Base-by-base conservation (phyloP, 2,329 filamentous ascomycete genomes). In the Cladosporium sp. region DNA sequence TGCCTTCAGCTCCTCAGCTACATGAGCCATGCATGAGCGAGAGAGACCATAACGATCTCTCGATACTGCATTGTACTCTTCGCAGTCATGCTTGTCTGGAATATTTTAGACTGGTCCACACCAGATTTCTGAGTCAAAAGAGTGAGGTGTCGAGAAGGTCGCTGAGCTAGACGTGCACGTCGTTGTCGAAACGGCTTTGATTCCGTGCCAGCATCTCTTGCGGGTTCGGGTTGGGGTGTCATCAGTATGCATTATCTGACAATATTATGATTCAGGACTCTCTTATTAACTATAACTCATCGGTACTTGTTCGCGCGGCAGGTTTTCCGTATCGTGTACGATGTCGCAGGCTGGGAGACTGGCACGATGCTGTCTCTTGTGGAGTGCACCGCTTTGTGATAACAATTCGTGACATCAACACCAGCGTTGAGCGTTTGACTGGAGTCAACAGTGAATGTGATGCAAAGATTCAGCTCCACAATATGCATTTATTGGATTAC, bases 371-470 rank as follows among this genome's bases (percentile, higher is more conserved):
- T 43, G 18, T 43, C n/a, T 7, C 16, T 1, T 3, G 16, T 14
- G 36, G 10, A 43, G 36, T 1, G 6, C 6, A 7, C 7, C 36
- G 10, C n/a, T 10, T 10, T n/a, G 18, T 21, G 18, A n/a, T 2
- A 3, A n/a, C 18, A 3, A n/a, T 43, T 4, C 36, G 2, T 43
- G 18, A 43, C 6, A 8, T 2, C 6, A 2, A 10, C 1, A 2
- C 0, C 1, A 8, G 10, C 7, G 18, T n/a, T n/a, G 18, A n/a
- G 5, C 6, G 7, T 5, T 2, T 7, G 5, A 7, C 1, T 39
- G 2, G 5, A 34, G 6, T n/a, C 16, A 6, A 18, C 0, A 0
- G 36, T n/a, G 1, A n/a, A n/a, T n/a, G 18, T 43, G 18, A 8
- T 43, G 6, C 36, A n/a, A 10, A 7, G 1, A n/a, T n/a, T 2